Evolutionary conservation across 2,329 filamentous ascomycete species (phyloP), one percentile per base, ranked within the genome.

Genomic region (Claviceps sp.): DNA sequence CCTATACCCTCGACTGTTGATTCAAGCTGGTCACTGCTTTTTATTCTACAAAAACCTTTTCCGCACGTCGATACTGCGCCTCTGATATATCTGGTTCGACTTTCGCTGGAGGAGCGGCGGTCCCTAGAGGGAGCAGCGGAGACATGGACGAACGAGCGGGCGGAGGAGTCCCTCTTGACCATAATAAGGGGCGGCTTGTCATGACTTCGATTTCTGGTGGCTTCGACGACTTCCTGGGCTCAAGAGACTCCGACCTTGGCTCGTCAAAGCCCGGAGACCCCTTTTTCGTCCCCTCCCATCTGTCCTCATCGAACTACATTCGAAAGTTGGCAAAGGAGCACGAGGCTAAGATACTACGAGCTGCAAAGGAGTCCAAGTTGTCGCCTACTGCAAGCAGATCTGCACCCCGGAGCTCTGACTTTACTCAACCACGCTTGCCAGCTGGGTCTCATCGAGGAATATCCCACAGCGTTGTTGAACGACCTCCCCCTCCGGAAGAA

Each of bases 261-360:
- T 44, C 61, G 58, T 57, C 26, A 14, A 41, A 38, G 14, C 56
- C 59, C 8, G 61, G 63, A 1, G 61, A 74, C 53, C 60, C 67
- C 53, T 91, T 91, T 73, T 89, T 95, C 66, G 77, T 84, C 11
- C 91, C 91, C 1, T 89, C 88, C 5, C 96, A 96, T 68, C 77
- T 97, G 45, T 75, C 76, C 58, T 80, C 80, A 41, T 91, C 89
- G 14, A 80, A 81, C 61, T 90, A 95, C 67, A 81, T 91, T 50
- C 78, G 85, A 60, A 82, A 80, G 64, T 74, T 96, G 47, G 81
- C 86, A 60, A 82, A 87, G 55, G 80, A 78, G 53, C 78, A 89
- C 64, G 78, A 74, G 64, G 75, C 78, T 47, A 86, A 78, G 63
- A 34, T 11, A 34, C 52, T 78, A 50, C 69, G 64, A 65, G 75